Evolutionary conservation across 2,329 filamentous ascomycete genomes (phyloP).

Genomic region (Cladosporium phlei): DNA sequence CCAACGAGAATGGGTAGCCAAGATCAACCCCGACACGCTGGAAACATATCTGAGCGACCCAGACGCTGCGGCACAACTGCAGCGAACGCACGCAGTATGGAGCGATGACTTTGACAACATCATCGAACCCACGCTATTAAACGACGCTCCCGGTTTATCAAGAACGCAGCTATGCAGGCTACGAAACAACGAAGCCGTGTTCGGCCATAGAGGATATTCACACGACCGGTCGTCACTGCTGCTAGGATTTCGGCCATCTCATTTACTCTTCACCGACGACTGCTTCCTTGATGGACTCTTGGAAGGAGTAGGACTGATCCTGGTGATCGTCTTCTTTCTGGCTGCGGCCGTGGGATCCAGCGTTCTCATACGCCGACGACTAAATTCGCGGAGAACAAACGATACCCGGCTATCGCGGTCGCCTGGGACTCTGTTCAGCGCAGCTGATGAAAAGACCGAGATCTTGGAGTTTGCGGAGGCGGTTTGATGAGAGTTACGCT

Average conservation of each 20-base stretch:
- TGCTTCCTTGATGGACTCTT: constrained; percentile 1
- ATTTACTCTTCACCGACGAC: not conserved
- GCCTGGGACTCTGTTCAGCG: not conserved
- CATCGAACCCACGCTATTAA: not conserved
- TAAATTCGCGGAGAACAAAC: too few relatives aligned
- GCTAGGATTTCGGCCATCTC: not conserved
- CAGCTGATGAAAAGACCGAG: not conserved
- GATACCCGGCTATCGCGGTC: too few relatives aligned
- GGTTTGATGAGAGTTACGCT: too few relatives aligned
- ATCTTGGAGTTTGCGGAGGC: too few relatives aligned
- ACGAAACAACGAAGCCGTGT: not conserved
- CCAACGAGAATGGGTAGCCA: constrained; percentile 4
- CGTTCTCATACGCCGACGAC: too few relatives aligned
- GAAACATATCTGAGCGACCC: not conserved
- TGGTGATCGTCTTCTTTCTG: not conserved
- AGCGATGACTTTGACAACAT: constrained; percentile 11
- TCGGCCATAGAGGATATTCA: not conserved
- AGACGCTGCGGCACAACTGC: not conserved
- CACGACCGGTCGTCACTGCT: not conserved
- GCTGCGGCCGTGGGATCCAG: too few relatives aligned
- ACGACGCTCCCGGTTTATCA: not conserved
- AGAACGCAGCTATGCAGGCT: constrained; percentile 1
- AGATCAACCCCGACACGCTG: constrained; percentile 1
- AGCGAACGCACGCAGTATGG: constrained; percentile 1
- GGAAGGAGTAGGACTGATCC: not conserved